Conservation (phyloP, 768 basidiomycete genomes). For the Russula foetens region DNA sequence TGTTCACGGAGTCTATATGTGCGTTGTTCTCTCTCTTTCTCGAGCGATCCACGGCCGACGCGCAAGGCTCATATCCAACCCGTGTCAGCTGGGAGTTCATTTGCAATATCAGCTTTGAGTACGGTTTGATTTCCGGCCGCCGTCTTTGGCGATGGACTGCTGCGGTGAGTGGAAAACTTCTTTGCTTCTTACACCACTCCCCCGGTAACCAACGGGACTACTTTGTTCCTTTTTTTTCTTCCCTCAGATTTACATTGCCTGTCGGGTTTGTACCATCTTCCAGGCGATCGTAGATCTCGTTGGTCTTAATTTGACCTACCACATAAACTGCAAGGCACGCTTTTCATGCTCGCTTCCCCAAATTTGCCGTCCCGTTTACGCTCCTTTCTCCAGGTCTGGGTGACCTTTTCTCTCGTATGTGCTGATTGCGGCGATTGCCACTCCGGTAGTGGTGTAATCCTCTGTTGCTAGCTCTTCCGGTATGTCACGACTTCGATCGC, state of each 20-base stretch:
- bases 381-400: neutral
- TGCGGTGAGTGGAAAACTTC: neutral
- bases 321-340: constrained; percentile 10
- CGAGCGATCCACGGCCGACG: too few species aligned
- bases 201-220: too few species aligned
- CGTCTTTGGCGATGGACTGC: constrained; percentile 18
- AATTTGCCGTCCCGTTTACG: neutral
- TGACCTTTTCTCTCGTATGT: constrained; percentile 5
- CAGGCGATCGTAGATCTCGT: constrained; percentile 4
- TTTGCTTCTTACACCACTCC: too few species aligned
- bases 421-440: neutral
- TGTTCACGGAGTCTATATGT: constrained; percentile 17
- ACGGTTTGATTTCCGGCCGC: neutral
- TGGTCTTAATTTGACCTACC: constrained; percentile 3
- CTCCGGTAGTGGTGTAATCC: neutral
- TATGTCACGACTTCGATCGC: constrained; percentile 9
- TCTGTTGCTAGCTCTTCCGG: constrained; percentile 3
- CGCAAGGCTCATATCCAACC: neutral
- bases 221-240: too few species aligned
- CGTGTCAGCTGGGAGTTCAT: constrained; percentile 16
- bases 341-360: too few species aligned
- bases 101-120: constrained; percentile 12
- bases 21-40: neutral
- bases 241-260: constrained; percentile 13
- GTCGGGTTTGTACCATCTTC: constrained; percentile 3